phyloP scores from a whole-genome alignment of 2,329 filamentous ascomycete genomes.

The Emmonsiellopsis sp. region DNA sequence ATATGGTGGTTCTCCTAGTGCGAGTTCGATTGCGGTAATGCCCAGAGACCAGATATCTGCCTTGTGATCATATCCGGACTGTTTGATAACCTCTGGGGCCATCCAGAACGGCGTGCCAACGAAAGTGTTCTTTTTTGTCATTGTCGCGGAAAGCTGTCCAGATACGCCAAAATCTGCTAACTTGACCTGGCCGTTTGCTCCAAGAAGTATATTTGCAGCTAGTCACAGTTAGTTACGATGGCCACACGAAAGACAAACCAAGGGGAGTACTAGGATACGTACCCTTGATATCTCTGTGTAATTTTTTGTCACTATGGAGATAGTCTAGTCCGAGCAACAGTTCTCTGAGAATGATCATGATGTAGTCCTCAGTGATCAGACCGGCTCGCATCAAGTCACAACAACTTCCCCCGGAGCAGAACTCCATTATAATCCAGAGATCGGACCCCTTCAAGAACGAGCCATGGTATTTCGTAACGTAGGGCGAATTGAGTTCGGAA shows the following conservation, averaged over 20 bases:
- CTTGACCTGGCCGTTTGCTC: slow-evolving; percentile 89
- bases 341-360: slow-evolving; percentile 89
- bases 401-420: slow-evolving; percentile 92
- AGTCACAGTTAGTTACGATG: slow-evolving; percentile 6
- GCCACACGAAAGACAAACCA: background rate
- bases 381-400: slow-evolving; percentile 94
- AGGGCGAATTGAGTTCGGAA: slow-evolving; percentile 89
- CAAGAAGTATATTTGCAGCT: slow-evolving; percentile 89
- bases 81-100: slow-evolving; percentile 97
- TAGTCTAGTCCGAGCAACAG: slow-evolving; percentile 85
- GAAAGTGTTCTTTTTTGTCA: slow-evolving; percentile 99
- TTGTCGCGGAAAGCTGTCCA: slow-evolving; percentile 89
- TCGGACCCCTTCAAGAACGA: slow-evolving; percentile 94
- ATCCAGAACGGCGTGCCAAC: slow-evolving; percentile 99
- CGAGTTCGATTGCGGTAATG: slow-evolving; percentile 86
- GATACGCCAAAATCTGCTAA: slow-evolving; percentile 96
- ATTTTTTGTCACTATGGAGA: slow-evolving; percentile 87
- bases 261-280: slow-evolving; percentile 8
- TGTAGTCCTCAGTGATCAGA: slow-evolving; percentile 85
- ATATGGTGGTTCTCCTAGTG: slow-evolving; percentile 86
- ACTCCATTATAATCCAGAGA: slow-evolving; percentile 99
- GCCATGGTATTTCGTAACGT: slow-evolving; percentile 95
- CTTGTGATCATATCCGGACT: slow-evolving; percentile 95
- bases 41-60: slow-evolving; percentile 96
- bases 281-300: slow-evolving; percentile 96